Evolutionary conservation across 108 stramenopile genomes (phyloP), one percentile per base, ranked within the genome.

Genomic region (Phaeodactylum tricornutum): DNA sequence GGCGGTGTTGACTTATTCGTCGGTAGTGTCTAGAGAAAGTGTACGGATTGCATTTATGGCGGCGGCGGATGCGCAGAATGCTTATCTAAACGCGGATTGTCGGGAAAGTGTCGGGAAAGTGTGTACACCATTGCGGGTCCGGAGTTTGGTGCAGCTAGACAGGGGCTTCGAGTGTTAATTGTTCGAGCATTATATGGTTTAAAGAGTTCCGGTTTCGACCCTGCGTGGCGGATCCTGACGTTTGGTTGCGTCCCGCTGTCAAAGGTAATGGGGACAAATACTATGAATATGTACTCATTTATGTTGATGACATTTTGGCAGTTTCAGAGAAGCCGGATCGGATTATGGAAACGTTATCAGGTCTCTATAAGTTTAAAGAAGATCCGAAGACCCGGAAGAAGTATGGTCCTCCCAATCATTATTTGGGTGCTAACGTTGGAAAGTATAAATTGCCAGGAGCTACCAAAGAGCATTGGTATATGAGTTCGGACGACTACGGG

Each of bases 11-110:
- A 74, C 70, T 4, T 77, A 74, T 26, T 36, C 55, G 1, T 39
- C 50, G 25, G 70, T 71, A 1, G 57, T 67, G 27, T 60, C 70
- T 2, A 8, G 66, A n/a, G 71, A 75, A 21, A 72, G 59, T 1
- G 72, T 73, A n/a, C n/a, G n/a, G n/a, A n/a, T n/a, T n/a, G n/a
- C n/a, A n/a, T n/a, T n/a, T n/a, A n/a, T n/a, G n/a, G n/a, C n/a
- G n/a, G n/a, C n/a, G n/a, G n/a, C n/a, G n/a, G n/a, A n/a, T n/a
- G n/a, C n/a, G n/a, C n/a, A n/a, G n/a, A n/a, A n/a, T n/a, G n/a
- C n/a, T n/a, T n/a, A n/a, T n/a, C n/a, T n/a, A n/a, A n/a, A n/a
- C n/a, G n/a, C n/a, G n/a, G n/a, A n/a, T n/a, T n/a, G n/a, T n/a
- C n/a, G n/a, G n/a, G n/a, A n/a, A n/a, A n/a, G n/a, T n/a, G n/a